A percentile compares a stretch with the other conserved stretches of the same genome.
Evolutionary conservation across 768 basidiomycete genomes (phyloP).

Genomic region (Trametes coccinea): DNA sequence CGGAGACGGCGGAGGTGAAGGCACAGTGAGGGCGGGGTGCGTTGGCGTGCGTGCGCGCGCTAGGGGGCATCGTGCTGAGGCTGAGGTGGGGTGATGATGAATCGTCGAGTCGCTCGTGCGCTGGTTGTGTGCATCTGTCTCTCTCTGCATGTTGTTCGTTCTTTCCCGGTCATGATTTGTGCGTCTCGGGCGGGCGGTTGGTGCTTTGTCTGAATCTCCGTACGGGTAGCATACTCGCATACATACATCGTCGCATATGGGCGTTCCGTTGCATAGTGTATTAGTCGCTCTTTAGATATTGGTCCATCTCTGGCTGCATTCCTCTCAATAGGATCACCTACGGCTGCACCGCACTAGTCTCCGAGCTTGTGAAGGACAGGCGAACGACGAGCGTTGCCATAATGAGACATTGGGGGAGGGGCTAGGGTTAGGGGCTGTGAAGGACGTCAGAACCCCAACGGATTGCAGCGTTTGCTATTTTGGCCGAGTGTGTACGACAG

Average conservation of each 20-base stretch:
- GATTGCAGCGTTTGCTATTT: neutral
- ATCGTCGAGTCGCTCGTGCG: too few species aligned
- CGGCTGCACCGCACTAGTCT: neutral
- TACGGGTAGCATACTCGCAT: too few species aligned
- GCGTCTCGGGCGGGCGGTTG: neutral
- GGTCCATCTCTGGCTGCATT: too few species aligned
- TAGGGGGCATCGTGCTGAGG: too few species aligned
- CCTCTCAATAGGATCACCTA: neutral
- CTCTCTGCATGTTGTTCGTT: neutral
- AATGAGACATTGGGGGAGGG: slow-evolving; percentile 8
- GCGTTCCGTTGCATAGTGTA: neutral
- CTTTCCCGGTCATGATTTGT: too few species aligned
- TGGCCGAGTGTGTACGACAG: neutral
- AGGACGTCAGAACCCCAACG: slow-evolving; percentile 24
- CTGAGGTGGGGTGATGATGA: too few species aligned
- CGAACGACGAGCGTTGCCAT: slow-evolving; percentile 2
- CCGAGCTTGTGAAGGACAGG: neutral
- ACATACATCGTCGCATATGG: too few species aligned
- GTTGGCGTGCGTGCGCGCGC: too few species aligned
- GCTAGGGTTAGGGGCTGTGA: slow-evolving; percentile 1
- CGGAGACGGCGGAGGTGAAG: neutral
- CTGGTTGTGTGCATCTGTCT: too few species aligned
- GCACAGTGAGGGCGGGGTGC: neutral
- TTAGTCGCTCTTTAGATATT: neutral
- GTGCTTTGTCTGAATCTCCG: too few species aligned